Percentiles rank a stretch among this genome's conserved stretches.
Conservation (phyloP, 305 asterid genomes). For the Andrographis paniculata region DNA sequence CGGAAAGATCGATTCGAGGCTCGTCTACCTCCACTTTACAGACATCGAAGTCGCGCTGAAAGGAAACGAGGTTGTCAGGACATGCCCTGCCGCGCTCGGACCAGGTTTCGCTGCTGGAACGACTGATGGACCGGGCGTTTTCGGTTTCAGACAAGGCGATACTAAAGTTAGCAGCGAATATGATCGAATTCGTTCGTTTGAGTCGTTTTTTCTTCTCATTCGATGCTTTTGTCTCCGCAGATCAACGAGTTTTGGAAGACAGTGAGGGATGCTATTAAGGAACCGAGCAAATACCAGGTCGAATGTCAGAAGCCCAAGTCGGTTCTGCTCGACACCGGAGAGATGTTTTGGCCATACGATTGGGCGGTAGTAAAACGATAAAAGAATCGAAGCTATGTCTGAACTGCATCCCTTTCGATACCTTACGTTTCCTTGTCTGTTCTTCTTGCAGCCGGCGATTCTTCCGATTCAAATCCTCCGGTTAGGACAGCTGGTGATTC, state of each 20-base stretch:
- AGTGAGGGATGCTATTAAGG: constrained; percentile 32
- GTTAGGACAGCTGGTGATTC: constrained; percentile 38
- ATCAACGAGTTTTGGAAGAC: constrained; percentile 44
- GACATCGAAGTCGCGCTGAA: constrained; percentile 33
- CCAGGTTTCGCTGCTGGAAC: constrained; percentile 62
- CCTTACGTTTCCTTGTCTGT: too few species aligned
- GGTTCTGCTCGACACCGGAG: constrained; percentile 46
- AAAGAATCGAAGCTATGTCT: constrained; percentile 1
- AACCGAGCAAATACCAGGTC: constrained; percentile 47
- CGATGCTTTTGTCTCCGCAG: constrained; percentile 17
- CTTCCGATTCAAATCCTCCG: constrained; percentile 55
- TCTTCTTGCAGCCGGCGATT: constrained; percentile 39
- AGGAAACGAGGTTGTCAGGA: constrained; percentile 34
- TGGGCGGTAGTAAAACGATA: constrained; percentile 42
- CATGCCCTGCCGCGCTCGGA: constrained; percentile 63
- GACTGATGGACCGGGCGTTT: constrained; percentile 56
- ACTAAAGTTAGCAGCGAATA: constrained; percentile 22
- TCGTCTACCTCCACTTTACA: constrained; percentile 33
- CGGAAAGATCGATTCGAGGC: constrained; percentile 40
- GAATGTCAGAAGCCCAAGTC: constrained; percentile 50
- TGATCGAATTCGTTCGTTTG: background rate
- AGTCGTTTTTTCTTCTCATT: background rate
- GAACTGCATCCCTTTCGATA: background rate
- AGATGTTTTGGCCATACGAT: constrained; percentile 46
- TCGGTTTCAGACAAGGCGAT: constrained; percentile 54